phyloP scores from a whole-genome alignment of 345 rosid species.

The Populus nigra region DNA sequence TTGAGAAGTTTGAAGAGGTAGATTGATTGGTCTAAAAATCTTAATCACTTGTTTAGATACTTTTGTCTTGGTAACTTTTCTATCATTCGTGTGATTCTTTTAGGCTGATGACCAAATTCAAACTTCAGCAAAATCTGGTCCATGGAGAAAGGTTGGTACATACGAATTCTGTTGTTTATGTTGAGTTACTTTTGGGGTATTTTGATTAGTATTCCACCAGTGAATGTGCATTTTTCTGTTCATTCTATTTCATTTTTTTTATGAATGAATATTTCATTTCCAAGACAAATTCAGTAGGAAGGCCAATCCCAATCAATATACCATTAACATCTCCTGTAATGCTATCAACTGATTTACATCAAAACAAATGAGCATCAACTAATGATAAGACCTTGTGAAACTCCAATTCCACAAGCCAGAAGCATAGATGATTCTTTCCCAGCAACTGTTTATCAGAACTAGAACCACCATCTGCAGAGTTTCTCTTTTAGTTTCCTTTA shows the following conservation, averaged over 20 bases:
- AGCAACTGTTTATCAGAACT: neutral
- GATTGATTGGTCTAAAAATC: neutral
- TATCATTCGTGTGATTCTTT: neutral
- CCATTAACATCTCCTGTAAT: no score
- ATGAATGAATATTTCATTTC: neutral
- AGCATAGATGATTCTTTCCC: neutral
- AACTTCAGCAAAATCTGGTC: constrained; percentile 31
- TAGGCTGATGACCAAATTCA: constrained; percentile 29
- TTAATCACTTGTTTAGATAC: neutral
- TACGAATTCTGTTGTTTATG: neutral
- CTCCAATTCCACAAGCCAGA: no score
- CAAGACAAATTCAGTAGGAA: neutral
- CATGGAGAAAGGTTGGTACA: constrained; percentile 38
- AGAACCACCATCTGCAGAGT: neutral
- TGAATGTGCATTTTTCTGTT: neutral
- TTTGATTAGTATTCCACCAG: neutral
- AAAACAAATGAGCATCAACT: neutral
- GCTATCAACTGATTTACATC: no score
- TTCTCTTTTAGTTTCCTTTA: no score
- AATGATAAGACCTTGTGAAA: neutral
- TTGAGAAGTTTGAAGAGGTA: constrained; percentile 74
- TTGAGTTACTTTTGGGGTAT: constrained; percentile 1
- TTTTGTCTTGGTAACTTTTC: constrained; percentile 1
- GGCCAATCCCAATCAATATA: no score
- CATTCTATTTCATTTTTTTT: neutral